These are phyloP conservation scores for Lactarius indigo DNA, from an alignment of 768 basidiomycete species.

Conservation along the genomic window DNA sequence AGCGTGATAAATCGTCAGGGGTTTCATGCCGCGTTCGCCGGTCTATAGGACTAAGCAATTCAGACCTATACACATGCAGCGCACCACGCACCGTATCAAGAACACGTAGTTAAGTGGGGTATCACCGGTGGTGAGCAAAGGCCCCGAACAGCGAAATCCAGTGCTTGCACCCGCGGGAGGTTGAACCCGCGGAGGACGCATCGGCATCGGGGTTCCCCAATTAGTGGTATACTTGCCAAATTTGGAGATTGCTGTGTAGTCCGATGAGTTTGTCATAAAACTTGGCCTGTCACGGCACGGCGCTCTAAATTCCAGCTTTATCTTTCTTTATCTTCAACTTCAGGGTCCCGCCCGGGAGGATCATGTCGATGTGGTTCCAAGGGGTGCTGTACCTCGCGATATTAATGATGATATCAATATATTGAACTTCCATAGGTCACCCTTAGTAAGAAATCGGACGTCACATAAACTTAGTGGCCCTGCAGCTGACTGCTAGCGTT, in stretches of 20 bases:
- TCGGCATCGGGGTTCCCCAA: background rate
- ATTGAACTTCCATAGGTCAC: background rate
- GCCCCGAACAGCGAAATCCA: background rate
- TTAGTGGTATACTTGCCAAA: constrained; percentile 1
- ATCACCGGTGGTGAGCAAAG: constrained; percentile 1
- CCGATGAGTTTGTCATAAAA: constrained; percentile 18
- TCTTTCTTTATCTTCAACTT: background rate
- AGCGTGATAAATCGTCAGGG: background rate
- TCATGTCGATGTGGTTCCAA: background rate
- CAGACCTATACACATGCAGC: background rate
- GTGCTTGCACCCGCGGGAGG: background rate
- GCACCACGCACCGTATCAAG: background rate
- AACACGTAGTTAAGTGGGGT: constrained; percentile 5
- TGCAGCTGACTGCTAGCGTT: background rate
- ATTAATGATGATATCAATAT: background rate
- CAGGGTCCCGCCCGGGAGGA: constrained; percentile 12
- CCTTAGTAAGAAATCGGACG: constrained; percentile 1
- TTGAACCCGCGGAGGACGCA: background rate
- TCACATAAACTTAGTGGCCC: background rate
- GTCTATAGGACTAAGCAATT: constrained; percentile 1
- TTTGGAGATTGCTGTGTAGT: background rate
- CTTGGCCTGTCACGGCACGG: background rate
- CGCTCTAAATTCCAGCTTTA: background rate
- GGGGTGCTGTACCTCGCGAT: background rate
- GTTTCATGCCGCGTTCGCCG: background rate